Evolutionary conservation across 352 stramenopile genomes (phyloP), one percentile per base, ranked within the genome.

Genomic region (Globisporangium radiosum): DNA sequence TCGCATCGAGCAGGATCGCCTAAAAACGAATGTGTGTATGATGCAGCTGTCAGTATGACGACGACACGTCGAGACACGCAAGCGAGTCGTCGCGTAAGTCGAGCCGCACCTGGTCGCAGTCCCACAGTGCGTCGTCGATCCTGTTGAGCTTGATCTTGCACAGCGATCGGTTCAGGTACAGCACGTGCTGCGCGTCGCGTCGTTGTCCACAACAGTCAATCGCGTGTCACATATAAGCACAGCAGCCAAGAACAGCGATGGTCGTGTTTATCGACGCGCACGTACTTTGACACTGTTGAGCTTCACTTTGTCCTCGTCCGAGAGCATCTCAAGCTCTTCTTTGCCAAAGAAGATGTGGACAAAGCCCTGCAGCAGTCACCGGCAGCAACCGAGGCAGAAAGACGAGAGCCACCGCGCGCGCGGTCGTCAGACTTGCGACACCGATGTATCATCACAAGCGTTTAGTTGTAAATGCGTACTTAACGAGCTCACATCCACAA

Each of bases 281-380:
- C 68, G 50, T 17, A 87, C 77, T 66, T 94, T 94, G 47, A 91
- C 75, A 61, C 73, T 68, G 62, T 92, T 94, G 51, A 94, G 63
- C 61, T 90, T 88, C 58, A 76, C 66, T 59, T 92, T 91, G 54
- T 94, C 85, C 50, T 75, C 65, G 39, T 81, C 63, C 1, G 81
- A 66, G 39, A 94, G 72, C 43, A 92, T 74, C 59, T 94, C 85
- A 79, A 85, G 88, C 62, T 94, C 85, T 52, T 94, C 85, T 54
- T 94, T 94, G 38, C 72, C 74, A 60, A 85, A 94, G 60, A 94
- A 94, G 14, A 92, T 88, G 65, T 92, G 80, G 4, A 94, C 85
- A 53, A 94, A 94, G 6, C 82, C 84, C 84, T 93, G 56, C 19
- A 33, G 3, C 25, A 33, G 25, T 33, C 25, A 33, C 25, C 25